Percentiles rank a stretch among this genome's conserved stretches.
phyloP scores from a whole-genome alignment of 768 basidiomycete genomes.

The Galerina marginata region DNA sequence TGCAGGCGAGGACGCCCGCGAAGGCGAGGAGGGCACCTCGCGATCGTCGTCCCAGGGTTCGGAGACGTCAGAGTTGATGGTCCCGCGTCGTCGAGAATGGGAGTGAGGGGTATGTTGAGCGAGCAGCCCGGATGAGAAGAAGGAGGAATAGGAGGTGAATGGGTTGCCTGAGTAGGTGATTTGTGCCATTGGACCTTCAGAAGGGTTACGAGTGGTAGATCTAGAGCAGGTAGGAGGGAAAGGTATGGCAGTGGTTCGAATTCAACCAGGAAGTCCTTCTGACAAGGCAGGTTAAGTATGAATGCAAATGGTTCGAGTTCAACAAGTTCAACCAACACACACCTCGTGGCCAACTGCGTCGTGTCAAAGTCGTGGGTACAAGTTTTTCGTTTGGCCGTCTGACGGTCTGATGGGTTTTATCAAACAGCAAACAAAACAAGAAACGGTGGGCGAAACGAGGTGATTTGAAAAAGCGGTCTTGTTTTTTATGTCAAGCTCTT shows the following conservation, averaged over 20 bases:
- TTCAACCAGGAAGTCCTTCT: slow-evolving; percentile 3
- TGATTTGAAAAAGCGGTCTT: background rate
- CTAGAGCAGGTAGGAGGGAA: background rate
- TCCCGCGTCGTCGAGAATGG: slow-evolving; percentile 10
- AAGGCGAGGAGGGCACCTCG: slow-evolving; percentile 20
- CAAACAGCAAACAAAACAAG: background rate
- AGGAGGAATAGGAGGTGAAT: slow-evolving; percentile 59
- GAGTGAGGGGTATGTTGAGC: slow-evolving; percentile 43
- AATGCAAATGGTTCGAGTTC: background rate
- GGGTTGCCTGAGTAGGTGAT: slow-evolving; percentile 14
- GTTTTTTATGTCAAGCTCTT: background rate
- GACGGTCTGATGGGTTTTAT: background rate
- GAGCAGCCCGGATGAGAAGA: slow-evolving; percentile 75
- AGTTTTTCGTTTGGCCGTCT: background rate
- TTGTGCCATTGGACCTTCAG: slow-evolving; percentile 14
- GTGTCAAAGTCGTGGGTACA: slow-evolving; percentile 8
- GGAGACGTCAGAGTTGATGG: slow-evolving; percentile 25
- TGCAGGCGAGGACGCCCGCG: slow-evolving; percentile 17
- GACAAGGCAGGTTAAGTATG: slow-evolving; percentile 1
- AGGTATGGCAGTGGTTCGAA: slow-evolving; percentile 13
- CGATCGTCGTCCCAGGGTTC: slow-evolving; percentile 23
- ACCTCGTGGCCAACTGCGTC: slow-evolving; percentile 5
- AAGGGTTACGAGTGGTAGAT: slow-evolving; percentile 5
- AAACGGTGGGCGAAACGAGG: background rate
- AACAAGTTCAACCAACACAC: background rate